Conservation (phyloP, 352 stramenopile species). For the Pythium chondricola region DNA sequence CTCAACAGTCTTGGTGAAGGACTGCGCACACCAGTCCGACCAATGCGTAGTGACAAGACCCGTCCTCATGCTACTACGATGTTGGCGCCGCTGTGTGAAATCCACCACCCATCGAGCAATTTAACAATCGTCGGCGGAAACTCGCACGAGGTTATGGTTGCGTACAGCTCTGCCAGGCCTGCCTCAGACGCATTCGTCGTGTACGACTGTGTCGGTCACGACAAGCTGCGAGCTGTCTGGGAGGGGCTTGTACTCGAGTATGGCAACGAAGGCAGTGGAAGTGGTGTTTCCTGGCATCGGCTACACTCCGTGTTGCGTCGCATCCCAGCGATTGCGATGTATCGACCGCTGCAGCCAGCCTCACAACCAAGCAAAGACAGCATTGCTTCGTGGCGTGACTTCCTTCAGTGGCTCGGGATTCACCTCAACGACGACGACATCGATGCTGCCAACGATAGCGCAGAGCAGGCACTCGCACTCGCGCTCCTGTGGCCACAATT, state of each 20-base stretch:
- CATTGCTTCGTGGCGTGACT: background rate
- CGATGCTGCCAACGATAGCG: background rate
- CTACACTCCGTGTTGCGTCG: background rate
- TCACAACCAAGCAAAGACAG: too few species aligned
- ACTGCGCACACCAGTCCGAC: too few species aligned
- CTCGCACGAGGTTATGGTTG: too few species aligned
- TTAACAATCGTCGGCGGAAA: background rate
- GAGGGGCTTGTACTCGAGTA: slow-evolving; percentile 6
- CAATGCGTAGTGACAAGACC: too few species aligned
- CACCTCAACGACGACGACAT: background rate
- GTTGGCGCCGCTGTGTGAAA: background rate
- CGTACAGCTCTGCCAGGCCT: background rate
- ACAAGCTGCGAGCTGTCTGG: slow-evolving; percentile 5
- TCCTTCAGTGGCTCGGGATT: slow-evolving; percentile 6
- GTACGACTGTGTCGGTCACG: background rate
- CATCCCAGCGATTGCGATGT: slow-evolving; percentile 4
- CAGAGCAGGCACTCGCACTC: slow-evolving; percentile 4
- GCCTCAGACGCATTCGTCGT: background rate
- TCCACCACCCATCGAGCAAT: background rate
- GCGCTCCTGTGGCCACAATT: slow-evolving; percentile 8
- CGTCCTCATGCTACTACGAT: too few species aligned
- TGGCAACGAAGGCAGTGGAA: background rate
- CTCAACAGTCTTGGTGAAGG: too few species aligned
- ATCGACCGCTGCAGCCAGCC: background rate
- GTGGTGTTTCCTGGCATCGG: background rate